Evolutionary conservation across 2,329 filamentous ascomycete species (phyloP).

Genomic region (Colletotrichum acutatum): DNA sequence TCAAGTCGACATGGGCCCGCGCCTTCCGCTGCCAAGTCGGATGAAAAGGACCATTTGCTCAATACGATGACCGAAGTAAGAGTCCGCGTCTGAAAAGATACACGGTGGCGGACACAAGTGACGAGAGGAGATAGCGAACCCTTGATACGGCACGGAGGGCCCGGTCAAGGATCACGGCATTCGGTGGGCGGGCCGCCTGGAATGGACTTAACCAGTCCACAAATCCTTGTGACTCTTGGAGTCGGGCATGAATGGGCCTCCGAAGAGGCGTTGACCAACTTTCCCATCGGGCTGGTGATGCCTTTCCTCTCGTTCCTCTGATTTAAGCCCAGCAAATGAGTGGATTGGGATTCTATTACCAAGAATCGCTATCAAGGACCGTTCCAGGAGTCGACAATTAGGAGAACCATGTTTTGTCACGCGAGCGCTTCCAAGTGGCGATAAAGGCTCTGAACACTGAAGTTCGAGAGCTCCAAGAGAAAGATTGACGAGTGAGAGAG

Average conservation of each 20-base stretch:
- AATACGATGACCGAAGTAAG: not conserved
- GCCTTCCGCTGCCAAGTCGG: not conserved
- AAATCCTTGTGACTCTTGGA: no score
- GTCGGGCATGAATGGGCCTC: not conserved
- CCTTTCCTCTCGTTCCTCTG: not conserved
- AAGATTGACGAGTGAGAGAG: not conserved
- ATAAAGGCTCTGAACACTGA: not conserved
- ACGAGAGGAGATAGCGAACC: not conserved
- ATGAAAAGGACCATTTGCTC: not conserved
- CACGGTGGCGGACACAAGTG: not conserved
- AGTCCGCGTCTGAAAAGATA: not conserved
- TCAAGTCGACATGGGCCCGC: not conserved
- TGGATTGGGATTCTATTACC: not conserved
- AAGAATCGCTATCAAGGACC: slow-evolving; percentile 7
- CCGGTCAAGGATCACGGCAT: not conserved
- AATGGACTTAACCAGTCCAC: not conserved
- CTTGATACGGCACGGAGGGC: slow-evolving; percentile 9
- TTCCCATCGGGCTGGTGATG: not conserved
- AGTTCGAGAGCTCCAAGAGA: not conserved
- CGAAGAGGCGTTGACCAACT: not conserved
- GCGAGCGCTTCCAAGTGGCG: slow-evolving; percentile 24
- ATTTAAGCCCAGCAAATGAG: not conserved
- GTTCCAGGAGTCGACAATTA: not conserved
- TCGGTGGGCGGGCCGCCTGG: not conserved
- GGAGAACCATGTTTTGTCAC: slow-evolving; percentile 13